A percentile compares a stretch with the other conserved stretches of the same genome.
These are phyloP conservation scores for Alnus glutinosa DNA, from an alignment of 306 rosid species.

Conservation along the genomic window DNA sequence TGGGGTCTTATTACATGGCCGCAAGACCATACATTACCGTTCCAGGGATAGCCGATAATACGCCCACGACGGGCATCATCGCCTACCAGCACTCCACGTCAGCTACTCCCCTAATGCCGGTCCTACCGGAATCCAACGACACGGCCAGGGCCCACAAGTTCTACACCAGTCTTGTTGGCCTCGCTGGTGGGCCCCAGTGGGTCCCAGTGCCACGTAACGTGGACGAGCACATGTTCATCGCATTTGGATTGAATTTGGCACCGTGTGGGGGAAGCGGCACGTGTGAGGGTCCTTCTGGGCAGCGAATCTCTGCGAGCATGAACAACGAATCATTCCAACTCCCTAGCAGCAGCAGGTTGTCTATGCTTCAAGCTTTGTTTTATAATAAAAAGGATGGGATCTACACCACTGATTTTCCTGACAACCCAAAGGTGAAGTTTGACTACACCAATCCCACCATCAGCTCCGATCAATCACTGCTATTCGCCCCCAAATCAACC, in stretches of 20 bases:
- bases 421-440: conserved; percentile 36
- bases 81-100: conserved; percentile 29
- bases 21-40: conserved; percentile 34
- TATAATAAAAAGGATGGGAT: conserved; percentile 21
- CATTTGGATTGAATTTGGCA: conserved; percentile 37
- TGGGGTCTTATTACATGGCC: conserved; percentile 67
- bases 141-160: conserved; percentile 54
- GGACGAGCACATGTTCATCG: conserved; percentile 55
- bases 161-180: conserved; percentile 37
- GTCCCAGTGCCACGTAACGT: conserved; percentile 40
- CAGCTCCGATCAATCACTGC: not conserved
- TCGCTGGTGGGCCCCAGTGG: conserved; percentile 53
- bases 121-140: conserved; percentile 39
- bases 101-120: conserved; percentile 41
- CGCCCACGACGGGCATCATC: conserved; percentile 45
- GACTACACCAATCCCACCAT: conserved; percentile 35
- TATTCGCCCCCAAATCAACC: conserved; percentile 52
- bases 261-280: conserved; percentile 25
- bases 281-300: conserved; percentile 28
- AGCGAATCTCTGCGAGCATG: conserved; percentile 56
- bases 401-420: conserved; percentile 54
- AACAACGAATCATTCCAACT: conserved; percentile 62
- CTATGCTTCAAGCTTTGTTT: conserved; percentile 53
- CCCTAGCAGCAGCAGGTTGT: conserved; percentile 29
- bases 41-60: conserved; percentile 1